Percentiles rank a stretch among this genome's conserved stretches.
Evolutionary conservation across 768 basidiomycete species (phyloP).

Genomic region (Gloeostereum incarnatum): DNA sequence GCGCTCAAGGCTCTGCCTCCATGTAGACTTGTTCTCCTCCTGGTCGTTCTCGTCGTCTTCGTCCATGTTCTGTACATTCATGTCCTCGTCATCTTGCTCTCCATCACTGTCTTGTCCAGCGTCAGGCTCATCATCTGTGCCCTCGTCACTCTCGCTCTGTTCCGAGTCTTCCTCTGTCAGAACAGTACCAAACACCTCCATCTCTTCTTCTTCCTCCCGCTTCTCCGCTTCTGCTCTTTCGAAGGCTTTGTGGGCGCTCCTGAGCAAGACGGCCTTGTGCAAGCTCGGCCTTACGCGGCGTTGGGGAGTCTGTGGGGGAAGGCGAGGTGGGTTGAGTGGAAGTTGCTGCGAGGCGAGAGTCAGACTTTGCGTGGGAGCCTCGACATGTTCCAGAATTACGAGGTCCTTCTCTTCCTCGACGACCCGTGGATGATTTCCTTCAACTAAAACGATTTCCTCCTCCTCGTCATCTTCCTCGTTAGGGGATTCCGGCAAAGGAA

Average conservation of each 20-base stretch:
- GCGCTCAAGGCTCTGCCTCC: constrained; percentile 33
- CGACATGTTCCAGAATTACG: constrained; percentile 65
- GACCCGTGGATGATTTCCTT: constrained; percentile 57
- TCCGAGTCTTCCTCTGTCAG: constrained; percentile 26
- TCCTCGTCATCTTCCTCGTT: constrained; percentile 24
- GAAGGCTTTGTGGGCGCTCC: constrained; percentile 57
- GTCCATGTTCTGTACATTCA: too few species aligned
- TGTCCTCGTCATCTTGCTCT: constrained; percentile 19
- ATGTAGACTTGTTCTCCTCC: constrained; percentile 11
- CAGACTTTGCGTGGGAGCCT: too few species aligned
- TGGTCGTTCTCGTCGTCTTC: constrained; percentile 12
- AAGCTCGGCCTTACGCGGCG: constrained; percentile 33
- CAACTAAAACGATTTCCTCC: constrained; percentile 50
- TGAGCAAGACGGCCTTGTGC: constrained; percentile 62
- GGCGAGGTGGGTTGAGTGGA: constrained; percentile 15
- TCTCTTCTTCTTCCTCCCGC: constrained; percentile 43
- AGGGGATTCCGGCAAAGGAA: neutral
- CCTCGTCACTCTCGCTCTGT: constrained; percentile 15
- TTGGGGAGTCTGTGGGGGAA: constrained; percentile 20
- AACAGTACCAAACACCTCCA: constrained; percentile 23
- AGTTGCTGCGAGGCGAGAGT: constrained; percentile 5
- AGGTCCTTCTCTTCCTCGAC: constrained; percentile 64
- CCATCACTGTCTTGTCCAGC: constrained; percentile 15
- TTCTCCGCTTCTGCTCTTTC: constrained; percentile 39
- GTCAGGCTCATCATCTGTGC: constrained; percentile 16